Percentiles rank a stretch among this genome's conserved stretches.
Conservation (phyloP, 345 rosid species). For the Firmiana major region DNA sequence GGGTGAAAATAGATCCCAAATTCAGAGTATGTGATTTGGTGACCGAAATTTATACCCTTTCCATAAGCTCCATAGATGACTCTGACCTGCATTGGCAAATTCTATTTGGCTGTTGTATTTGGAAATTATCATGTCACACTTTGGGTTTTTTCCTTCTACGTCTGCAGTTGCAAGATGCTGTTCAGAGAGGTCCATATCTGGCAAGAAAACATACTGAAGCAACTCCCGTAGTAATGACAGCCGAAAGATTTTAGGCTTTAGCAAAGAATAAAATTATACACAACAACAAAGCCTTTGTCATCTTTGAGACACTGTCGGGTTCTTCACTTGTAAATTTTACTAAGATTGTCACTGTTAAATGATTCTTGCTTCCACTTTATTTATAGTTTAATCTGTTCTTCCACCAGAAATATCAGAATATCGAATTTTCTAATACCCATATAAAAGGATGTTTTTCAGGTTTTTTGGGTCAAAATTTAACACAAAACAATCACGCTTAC, state of each 20-base stretch:
- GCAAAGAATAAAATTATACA: too few relatives aligned
- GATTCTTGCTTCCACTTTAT: background rate
- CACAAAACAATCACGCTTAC: too few relatives aligned
- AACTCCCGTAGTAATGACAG: slow-evolving; percentile 72
- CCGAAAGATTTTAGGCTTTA: slow-evolving; percentile 54
- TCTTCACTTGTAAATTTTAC: background rate
- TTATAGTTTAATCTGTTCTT: too few relatives aligned
- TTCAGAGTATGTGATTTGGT: background rate
- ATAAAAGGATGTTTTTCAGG: too few relatives aligned
- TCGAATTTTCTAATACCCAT: too few relatives aligned
- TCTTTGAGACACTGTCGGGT: background rate
- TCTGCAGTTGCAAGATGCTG: slow-evolving; percentile 81
- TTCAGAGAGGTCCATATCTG: slow-evolving; percentile 71
- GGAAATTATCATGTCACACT: background rate
- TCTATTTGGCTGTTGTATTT: background rate
- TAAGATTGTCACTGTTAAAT: background rate
- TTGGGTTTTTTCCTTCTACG: background rate
- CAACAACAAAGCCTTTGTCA: background rate
- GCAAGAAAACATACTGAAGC: slow-evolving; percentile 48
- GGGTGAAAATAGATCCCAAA: too few relatives aligned
- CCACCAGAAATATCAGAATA: too few relatives aligned
- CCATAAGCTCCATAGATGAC: background rate
- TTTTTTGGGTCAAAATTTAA: too few relatives aligned
- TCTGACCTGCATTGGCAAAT: background rate
- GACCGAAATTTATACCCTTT: background rate